Base-by-base conservation (phyloP, 2,329 filamentous ascomycete species). In the Calonectria pseudoreteaudii region DNA sequence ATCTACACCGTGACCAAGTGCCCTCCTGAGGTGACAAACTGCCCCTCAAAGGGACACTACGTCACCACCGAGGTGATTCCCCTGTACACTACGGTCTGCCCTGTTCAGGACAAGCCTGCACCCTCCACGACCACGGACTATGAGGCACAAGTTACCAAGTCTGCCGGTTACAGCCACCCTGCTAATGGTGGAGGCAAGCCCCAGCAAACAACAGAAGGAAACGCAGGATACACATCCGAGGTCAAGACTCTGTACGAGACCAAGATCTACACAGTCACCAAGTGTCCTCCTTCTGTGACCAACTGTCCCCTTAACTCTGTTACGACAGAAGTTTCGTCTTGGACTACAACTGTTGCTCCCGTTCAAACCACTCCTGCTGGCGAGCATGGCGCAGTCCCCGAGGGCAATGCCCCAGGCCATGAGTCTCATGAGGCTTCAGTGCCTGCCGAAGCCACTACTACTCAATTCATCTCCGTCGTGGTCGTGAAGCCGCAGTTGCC, bases 241-340 rank as follows among this genome's bases (percentile, higher is more conserved):
- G 81, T 79, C 26, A 80, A 81, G 78, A 87, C 89, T 78, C 84
- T 91, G 82, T 90, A 88, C 86, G 84, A 86, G 79, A 91, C 89
- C 79, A 86, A 86, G 80, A 85, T 87, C 75, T 85, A 88, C 75
- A 91, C 89, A 80, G 84, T 91, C 84, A 91, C 88, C 79, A 88
- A 87, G 41, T 91, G 90, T 82, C 86, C 85, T 68, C 85, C 88
- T 52, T 85, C 83, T 71, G 86, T 89, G 75, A 86, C 86, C 77
- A 82, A 90, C 88, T 91, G 90, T 80, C 81, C 81, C 16, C 80
- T 82, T 65, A 82, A 83, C 38, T 74, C 80, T 26, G 77, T 83
- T 68, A 83, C 80, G 36, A 84, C 84, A 0, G 80, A 82, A 71
- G 79, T 85, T 64, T 74, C 71, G n/a, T 75, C 74, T 1, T 79